A percentile compares a stretch with the other conserved stretches of the same genome.
Conservation (phyloP, 2,329 filamentous ascomycete genomes). For the Bisporella sp. region DNA sequence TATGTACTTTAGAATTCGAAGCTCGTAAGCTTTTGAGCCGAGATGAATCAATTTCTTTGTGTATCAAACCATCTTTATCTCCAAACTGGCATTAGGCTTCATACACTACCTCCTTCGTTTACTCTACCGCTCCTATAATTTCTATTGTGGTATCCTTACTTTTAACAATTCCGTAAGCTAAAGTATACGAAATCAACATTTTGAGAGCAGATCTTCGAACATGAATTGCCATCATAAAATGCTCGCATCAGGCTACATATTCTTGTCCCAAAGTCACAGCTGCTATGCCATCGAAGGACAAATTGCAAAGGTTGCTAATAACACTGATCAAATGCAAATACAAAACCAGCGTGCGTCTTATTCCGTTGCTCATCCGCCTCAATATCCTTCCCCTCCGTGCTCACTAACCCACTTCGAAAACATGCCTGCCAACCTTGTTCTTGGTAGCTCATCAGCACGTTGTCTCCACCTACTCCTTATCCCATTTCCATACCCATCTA, state of each 20-base stretch:
- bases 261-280: background rate
- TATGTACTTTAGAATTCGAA: conserved; percentile 27
- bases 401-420: conserved; percentile 6
- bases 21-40: conserved; percentile 13
- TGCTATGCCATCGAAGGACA: background rate
- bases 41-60: conserved; percentile 23
- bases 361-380: no score
- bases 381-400: no score
- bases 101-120: no score
- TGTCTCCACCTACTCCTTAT: conserved; percentile 4
- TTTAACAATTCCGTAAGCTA: background rate
- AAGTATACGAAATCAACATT: background rate
- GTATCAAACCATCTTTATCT: conserved; percentile 12
- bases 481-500: background rate
- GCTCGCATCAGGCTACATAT: background rate
- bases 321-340: no score
- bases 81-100: no score
- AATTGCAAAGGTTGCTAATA: no score
- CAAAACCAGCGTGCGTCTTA: no score
- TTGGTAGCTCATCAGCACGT: background rate
- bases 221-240: no score
- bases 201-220: background rate
- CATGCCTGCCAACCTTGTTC: conserved; percentile 15
- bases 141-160: background rate
- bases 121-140: background rate